A percentile compares a stretch with the other conserved stretches of the same genome.
These are phyloP conservation scores for Tephrocybe sp. DNA, from an alignment of 768 basidiomycete genomes.

Conservation along the genomic window DNA sequence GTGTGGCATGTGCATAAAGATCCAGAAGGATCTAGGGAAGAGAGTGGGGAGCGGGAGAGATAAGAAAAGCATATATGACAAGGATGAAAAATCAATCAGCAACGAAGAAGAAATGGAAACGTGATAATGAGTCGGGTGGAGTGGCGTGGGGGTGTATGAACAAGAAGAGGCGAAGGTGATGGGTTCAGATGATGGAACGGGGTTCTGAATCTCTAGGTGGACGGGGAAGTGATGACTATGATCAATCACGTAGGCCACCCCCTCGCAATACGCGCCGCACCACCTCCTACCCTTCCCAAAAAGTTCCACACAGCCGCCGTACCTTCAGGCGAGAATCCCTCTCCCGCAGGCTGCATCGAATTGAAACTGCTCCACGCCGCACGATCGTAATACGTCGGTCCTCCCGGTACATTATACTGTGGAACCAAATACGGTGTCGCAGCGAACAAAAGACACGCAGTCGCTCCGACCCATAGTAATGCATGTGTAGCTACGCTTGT, in stretches of 20 bases:
- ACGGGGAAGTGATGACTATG: not conserved
- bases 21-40: conserved; percentile 1
- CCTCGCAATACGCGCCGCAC: conserved; percentile 70
- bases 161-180: too few relatives aligned
- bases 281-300: conserved; percentile 68
- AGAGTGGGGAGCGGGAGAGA: too few relatives aligned
- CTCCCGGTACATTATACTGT: conserved; percentile 58
- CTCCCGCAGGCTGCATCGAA: conserved; percentile 62
- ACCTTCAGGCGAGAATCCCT: conserved; percentile 62
- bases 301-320: conserved; percentile 67
- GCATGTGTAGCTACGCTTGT: conserved; percentile 42
- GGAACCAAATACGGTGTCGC: conserved; percentile 61
- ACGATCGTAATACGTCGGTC: conserved; percentile 72
- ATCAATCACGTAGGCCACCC: conserved; percentile 71
- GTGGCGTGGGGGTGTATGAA: too few relatives aligned
- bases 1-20: conserved; percentile 12
- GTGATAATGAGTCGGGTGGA: too few relatives aligned
- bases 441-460: conserved; percentile 58
- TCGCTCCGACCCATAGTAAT: conserved; percentile 58
- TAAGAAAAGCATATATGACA: conserved; percentile 14
- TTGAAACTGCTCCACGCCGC: conserved; percentile 81
- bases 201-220: too few relatives aligned
- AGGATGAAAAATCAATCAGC: not conserved
- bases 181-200: too few relatives aligned
- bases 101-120: too few relatives aligned